phyloP scores from a whole-genome alignment of 202 grass and related monocot species.

The Bolboschoenoplectus hybrid region DNA sequence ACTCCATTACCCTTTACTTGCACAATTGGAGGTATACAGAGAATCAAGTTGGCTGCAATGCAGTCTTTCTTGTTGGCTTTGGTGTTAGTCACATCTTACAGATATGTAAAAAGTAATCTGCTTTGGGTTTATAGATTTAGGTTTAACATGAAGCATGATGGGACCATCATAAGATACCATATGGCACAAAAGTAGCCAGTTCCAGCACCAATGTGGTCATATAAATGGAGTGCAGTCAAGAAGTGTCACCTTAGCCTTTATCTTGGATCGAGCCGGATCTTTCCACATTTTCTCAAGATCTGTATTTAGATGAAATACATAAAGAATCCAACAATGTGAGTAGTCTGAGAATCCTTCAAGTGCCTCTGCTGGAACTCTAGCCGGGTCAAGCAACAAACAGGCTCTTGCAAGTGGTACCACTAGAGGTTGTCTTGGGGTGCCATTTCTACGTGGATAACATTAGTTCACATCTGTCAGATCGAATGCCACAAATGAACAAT shows the following conservation, averaged over 20 bases:
- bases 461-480: not conserved
- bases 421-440: conserved; percentile 89
- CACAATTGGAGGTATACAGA: not conserved
- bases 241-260: conserved; percentile 81
- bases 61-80: not conserved
- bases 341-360: conserved; percentile 76
- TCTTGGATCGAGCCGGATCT: conserved; percentile 78
- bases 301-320: conserved; percentile 95
- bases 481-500: not conserved
- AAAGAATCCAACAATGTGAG: conserved; percentile 94
- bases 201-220: not conserved
- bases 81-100: not conserved
- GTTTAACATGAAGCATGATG: not conserved
- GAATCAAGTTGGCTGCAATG: not conserved
- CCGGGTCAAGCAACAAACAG: conserved; percentile 56
- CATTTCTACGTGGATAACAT: conserved; percentile 57
- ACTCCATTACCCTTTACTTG: not conserved
- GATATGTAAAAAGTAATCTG: not conserved
- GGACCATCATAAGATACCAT: not conserved
- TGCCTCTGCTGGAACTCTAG: conserved; percentile 55
- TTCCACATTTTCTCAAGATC: conserved; percentile 95
- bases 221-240: conserved; percentile 8
- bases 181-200: too few relatives aligned
- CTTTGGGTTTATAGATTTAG: not conserved
- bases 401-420: conserved; percentile 87